phyloP scores from a whole-genome alignment of 2,329 filamentous ascomycete genomes.

The Botrytis aclada region DNA sequence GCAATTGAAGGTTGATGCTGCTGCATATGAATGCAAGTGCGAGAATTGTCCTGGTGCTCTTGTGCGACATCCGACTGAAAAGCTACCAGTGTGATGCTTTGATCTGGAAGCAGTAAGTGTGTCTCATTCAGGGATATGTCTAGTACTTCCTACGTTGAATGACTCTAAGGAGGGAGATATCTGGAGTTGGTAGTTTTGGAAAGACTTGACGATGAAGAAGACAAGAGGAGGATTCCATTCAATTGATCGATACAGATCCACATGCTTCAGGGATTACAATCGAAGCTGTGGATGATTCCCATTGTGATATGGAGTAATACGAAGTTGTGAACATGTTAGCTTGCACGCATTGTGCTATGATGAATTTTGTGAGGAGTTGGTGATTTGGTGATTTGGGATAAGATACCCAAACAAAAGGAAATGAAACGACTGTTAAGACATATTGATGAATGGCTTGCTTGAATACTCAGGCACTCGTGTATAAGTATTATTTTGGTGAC shows the following conservation, averaged over 20 bases:
- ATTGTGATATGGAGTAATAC: not conserved
- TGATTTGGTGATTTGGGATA: not conserved
- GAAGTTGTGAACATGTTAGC: not conserved
- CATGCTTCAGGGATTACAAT: not conserved
- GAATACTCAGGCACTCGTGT: not conserved
- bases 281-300: not conserved
- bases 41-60: conserved; percentile 22
- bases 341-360: not conserved
- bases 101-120: not conserved
- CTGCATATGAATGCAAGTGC: conserved; percentile 25
- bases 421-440: not conserved
- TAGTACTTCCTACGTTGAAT: not conserved
- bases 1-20: conserved; percentile 26
- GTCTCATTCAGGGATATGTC: no score
- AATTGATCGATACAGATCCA: not conserved
- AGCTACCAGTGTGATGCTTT: conserved; percentile 21
- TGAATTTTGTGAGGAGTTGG: not conserved
- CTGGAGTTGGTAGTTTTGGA: not conserved
- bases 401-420: not conserved
- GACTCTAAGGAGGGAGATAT: not conserved
- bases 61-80: conserved; percentile 15
- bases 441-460: not conserved
- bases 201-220: not conserved
- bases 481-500: not conserved
- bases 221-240: not conserved